Evolutionary conservation across 352 stramenopile species (phyloP), one percentile per base, ranked within the genome.

Genomic region (Plasmopara halstedii): DNA sequence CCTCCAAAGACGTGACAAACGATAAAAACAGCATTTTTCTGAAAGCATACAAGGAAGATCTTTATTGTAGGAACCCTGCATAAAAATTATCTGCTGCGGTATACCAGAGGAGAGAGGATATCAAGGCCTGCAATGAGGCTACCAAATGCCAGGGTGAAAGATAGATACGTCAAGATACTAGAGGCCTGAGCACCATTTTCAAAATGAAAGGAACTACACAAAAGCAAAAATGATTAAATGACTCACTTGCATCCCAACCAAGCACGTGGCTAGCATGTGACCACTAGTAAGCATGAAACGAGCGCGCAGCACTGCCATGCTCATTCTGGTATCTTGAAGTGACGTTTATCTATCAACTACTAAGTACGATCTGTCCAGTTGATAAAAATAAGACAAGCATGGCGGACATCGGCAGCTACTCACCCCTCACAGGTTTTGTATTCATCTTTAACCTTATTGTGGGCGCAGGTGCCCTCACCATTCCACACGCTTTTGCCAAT

Each of bases 381-480:
- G 25, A 29, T 6, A 29, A 29, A 29, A 6, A 29, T 11, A 11
- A 2, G 25, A 29, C 40, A 15, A 53, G 13, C 22, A 88, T 86
- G 77, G 67, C 68, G 22, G 66, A 70, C 47, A 70, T 73, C 40
- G 74, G 77, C 13, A 86, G 72, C 63, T 93, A 93, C 64, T 89
- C 82, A 56, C 79, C 80, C 51, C 59, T 84, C 39, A 94, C 83
- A 54, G 83, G 80, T 63, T 94, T 94, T 52, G 68, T 94, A n/a
- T 94, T 94, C 67, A 85, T 94, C 62, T 92, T 94, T 63, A 94
- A 94, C 63, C 80, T 92, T 53, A 91, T 94, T 50, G 83, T 94
- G 21, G 83, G 80, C 39, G 81, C 83, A 22, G 83, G 83, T 26
- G 83, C 80, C 46, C 77, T 94, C 43, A 94, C 80, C 13, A 94